Percentiles rank a stretch among this genome's conserved stretches.
Evolutionary conservation across 306 rosid genomes (phyloP).

Genomic region (Castanospermum australe): DNA sequence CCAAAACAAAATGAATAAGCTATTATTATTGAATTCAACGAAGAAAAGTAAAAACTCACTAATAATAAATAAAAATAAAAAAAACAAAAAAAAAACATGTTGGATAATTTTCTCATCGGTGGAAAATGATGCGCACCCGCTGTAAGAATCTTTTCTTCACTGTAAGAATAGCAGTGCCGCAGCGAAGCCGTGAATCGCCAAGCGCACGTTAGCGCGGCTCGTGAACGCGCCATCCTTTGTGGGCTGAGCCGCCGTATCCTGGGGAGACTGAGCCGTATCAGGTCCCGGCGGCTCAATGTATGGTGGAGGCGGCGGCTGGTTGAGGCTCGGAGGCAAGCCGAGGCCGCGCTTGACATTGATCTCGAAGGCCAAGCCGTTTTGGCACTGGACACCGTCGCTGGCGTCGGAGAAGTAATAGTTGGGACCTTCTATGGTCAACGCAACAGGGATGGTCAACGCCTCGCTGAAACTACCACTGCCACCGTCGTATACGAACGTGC

Average conservation of each 20-base stretch:
- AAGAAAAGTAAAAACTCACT: too few relatives aligned
- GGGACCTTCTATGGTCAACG: conserved; percentile 59
- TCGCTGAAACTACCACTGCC: conserved; percentile 31
- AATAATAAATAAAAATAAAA: too few relatives aligned
- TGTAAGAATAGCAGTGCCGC: conserved; percentile 3
- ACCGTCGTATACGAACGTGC: conserved; percentile 47
- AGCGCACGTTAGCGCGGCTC: conserved; percentile 17
- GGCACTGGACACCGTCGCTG: conserved; percentile 65
- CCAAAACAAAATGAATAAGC: too few relatives aligned
- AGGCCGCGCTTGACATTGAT: conserved; percentile 63
- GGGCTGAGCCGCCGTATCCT: conserved; percentile 17
- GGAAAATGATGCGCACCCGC: not conserved
- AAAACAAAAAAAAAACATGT: too few relatives aligned
- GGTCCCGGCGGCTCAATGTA: conserved; percentile 61
- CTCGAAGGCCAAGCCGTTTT: conserved; percentile 65
- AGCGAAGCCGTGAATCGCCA: conserved; percentile 21
- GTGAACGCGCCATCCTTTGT: conserved; percentile 30
- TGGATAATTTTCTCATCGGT: too few relatives aligned
- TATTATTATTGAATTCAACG: too few relatives aligned
- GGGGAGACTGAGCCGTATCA: conserved; percentile 45
- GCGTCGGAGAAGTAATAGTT: conserved; percentile 77
- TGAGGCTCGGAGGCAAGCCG: conserved; percentile 85
- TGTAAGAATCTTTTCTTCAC: too few relatives aligned
- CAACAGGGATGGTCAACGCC: conserved; percentile 53
- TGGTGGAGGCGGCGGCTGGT: conserved; percentile 90